These are phyloP conservation scores for Calonectria naviculata DNA, from an alignment of 2,329 filamentous ascomycete genomes.

Conservation along the genomic window DNA sequence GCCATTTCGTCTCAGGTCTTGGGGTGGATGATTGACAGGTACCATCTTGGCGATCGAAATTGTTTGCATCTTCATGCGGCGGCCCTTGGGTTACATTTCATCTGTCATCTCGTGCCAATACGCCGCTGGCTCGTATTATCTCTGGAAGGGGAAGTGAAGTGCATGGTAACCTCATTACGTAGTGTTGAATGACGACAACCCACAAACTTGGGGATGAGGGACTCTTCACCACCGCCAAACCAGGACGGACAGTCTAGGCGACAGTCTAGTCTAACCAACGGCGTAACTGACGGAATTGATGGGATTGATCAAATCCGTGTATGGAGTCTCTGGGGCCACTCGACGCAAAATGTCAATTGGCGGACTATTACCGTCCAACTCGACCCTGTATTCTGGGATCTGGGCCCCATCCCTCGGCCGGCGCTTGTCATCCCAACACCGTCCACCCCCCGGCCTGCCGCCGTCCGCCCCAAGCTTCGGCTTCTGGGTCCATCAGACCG, in stretches of 20 bases:
- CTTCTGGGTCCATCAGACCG: not conserved
- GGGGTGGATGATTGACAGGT: constrained; percentile 7
- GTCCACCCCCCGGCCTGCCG: constrained; percentile 17
- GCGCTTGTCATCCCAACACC: constrained; percentile 28
- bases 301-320: not conserved
- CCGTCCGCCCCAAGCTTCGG: constrained; percentile 17
- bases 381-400: not conserved
- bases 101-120: not conserved
- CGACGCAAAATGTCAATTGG: constrained; percentile 21
- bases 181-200: too few relatives aligned
- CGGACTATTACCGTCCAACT: constrained; percentile 16
- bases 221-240: too few relatives aligned
- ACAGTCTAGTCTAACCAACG: too few relatives aligned
- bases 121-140: not conserved
- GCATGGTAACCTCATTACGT: too few relatives aligned
- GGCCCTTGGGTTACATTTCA: not conserved
- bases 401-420: constrained; percentile 20
- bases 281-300: too few relatives aligned
- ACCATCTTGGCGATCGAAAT: constrained; percentile 1
- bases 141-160: too few relatives aligned
- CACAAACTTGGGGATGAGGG: too few relatives aligned
- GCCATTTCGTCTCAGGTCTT: constrained; percentile 8
- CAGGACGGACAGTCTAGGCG: too few relatives aligned
- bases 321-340: not conserved
- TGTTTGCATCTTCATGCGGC: not conserved